Evolutionary conservation across 441 rosid species (phyloP).

Genomic region (Biscutella laevigata): DNA sequence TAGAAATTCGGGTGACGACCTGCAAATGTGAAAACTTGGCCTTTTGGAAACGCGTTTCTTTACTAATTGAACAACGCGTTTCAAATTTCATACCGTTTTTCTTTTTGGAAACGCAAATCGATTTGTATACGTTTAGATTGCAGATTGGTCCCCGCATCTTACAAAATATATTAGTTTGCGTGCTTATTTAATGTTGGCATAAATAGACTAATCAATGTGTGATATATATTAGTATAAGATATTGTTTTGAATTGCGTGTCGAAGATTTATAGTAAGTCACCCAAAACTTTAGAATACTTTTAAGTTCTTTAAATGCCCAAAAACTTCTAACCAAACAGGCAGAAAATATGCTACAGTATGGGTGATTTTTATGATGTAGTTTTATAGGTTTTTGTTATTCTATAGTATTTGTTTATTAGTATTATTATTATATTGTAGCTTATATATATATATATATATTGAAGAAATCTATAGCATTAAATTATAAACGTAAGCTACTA

Average conservation of each 20-base stretch:
- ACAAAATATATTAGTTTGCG: neutral
- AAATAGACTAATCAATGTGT: neutral
- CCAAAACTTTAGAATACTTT: neutral
- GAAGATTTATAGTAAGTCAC: slow-evolving; percentile 9
- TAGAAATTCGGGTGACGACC: no score
- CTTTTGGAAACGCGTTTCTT: no score
- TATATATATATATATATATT: neutral
- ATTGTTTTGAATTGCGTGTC: slow-evolving; percentile 4
- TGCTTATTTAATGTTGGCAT: neutral
- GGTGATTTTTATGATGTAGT: neutral
- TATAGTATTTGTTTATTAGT: neutral
- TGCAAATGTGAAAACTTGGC: no score
- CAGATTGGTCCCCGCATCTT: neutral
- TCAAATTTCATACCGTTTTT: no score
- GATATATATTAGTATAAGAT: neutral
- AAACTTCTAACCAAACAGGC: slow-evolving; percentile 16
- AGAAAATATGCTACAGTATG: neutral
- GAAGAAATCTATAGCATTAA: neutral
- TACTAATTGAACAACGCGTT: no score
- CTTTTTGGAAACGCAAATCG: no score
- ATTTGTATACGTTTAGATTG: no score
- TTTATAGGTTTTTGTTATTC: neutral
- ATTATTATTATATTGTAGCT: slow-evolving; percentile 5
- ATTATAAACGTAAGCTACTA: neutral
- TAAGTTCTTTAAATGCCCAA: neutral